phyloP scores from a whole-genome alignment of 2,329 filamentous ascomycete species.

The Talaromyces sp. region DNA sequence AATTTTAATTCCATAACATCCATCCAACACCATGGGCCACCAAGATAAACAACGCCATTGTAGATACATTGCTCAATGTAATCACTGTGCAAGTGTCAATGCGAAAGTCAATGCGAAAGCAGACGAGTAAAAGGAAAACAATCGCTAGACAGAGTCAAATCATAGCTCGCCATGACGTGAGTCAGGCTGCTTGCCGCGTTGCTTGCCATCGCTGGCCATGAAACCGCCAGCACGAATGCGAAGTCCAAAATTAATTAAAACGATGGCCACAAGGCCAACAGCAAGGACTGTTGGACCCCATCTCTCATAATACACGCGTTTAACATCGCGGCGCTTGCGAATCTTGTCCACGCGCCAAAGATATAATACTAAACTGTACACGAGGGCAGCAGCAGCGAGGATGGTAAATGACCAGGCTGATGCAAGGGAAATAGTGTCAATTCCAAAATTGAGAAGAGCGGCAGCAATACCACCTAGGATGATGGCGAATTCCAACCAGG shows the following conservation, averaged over 20 bases:
- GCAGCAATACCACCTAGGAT: constrained; percentile 87
- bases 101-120: not conserved
- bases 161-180: constrained; percentile 1
- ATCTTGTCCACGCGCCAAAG: constrained; percentile 87
- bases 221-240: constrained; percentile 63
- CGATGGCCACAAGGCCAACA: constrained; percentile 69
- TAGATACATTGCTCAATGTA: not conserved
- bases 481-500: constrained; percentile 97
- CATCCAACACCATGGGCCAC: not conserved
- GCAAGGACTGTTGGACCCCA: constrained; percentile 82
- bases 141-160: not conserved
- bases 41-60: not conserved
- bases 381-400: constrained; percentile 74
- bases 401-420: constrained; percentile 79
- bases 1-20: not conserved
- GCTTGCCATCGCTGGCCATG: constrained; percentile 11
- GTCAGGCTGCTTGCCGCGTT: not conserved
- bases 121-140: not conserved
- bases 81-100: not conserved
- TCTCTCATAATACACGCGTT: constrained; percentile 77
- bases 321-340: constrained; percentile 77
- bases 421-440: constrained; percentile 62
- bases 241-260: constrained; percentile 78
- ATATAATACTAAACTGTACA: constrained; percentile 83
- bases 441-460: constrained; percentile 79